Evolutionary conservation across 208 protist species (phyloP), one percentile per base, ranked within the genome.

Genomic region (Acanthamoeba castellanii): DNA sequence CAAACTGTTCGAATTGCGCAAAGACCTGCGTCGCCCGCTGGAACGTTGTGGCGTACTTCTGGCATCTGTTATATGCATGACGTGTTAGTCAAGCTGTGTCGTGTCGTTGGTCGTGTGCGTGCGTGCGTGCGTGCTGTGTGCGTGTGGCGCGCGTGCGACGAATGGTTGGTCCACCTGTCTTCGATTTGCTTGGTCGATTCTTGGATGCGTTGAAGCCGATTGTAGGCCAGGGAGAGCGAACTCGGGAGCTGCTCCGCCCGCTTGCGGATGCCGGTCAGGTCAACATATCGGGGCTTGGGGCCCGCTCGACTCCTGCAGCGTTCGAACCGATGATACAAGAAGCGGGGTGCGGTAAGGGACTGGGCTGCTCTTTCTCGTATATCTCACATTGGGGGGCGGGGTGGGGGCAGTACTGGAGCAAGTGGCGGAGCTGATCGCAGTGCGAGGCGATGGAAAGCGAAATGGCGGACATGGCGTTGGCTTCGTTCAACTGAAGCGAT

Each of bases 401-500:
- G 14, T 0, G 0, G 50, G 50, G 14, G 14, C 9, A 11, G 25
- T 61, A 61, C 82, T 66, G 20, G 22, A 89, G 82, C 82, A 89
- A n/a, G 16, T 89, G 82, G 14, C 55, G 82, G 8, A 89, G 22
- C 52, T 89, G 82, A 25, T 89, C 82, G 18, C 52, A 68, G 34
- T 89, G 82, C 45, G 82, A 89, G 13, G 82, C 30, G n/a, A 89
- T 32, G 20, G 82, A 89, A 2, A 89, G 82, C 25, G n/a, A 27
- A 18, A 68, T 89, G 34, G 45, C 45, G 20, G 82, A 89, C 82
- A 89, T 55, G 45, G 82, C 32, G 25, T 89, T 89, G 50, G 55
- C 82, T n/a, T 89, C 82, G 55, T 89, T 89, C 52, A 89, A 27
- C 82, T 89, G 82, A 32, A 89, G 55, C 82, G 82, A 89, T 27